Conservation (phyloP, 106 monocot genomes). For the Dendrobium nobile region DNA sequence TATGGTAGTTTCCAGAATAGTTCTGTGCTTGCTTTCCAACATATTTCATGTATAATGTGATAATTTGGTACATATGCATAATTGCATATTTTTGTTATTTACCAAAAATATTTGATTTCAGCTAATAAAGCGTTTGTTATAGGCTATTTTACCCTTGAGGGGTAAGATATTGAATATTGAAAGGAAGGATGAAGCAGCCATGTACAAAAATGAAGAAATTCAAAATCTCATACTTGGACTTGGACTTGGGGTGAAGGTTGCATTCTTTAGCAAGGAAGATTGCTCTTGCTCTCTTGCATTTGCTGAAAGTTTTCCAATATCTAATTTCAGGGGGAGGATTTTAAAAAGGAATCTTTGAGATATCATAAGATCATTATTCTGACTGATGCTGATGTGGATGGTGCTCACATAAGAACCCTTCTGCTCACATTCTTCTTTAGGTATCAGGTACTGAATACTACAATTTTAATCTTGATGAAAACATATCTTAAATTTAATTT, state of each 20-base stretch:
- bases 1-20: background rate
- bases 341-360: conserved; percentile 76
- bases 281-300: background rate
- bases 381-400: conserved; percentile 99
- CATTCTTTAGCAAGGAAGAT: background rate
- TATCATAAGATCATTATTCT: conserved; percentile 99
- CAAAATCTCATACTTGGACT: conserved; percentile 96
- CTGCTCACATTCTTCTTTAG: conserved; percentile 98
- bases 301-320: conserved; percentile 7
- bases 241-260: conserved; percentile 98
- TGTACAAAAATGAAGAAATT: conserved; percentile 99
- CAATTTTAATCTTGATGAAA: background rate
- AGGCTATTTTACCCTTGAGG: conserved; percentile 94
- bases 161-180: conserved; percentile 99
- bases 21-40: background rate
- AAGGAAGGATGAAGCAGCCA: conserved; percentile 92
- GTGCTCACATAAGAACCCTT: conserved; percentile 95
- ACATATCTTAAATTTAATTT: background rate
- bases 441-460: conserved; percentile 66
- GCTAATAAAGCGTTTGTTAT: conserved; percentile 17
- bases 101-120: background rate
- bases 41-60: background rate
- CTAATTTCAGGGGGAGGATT: conserved; percentile 89
- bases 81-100: background rate
- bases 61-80: background rate